A percentile compares a stretch with the other conserved stretches of the same genome.
Conservation (phyloP, 2,329 filamentous ascomycete species). For the Lachnellula subtilissima region DNA sequence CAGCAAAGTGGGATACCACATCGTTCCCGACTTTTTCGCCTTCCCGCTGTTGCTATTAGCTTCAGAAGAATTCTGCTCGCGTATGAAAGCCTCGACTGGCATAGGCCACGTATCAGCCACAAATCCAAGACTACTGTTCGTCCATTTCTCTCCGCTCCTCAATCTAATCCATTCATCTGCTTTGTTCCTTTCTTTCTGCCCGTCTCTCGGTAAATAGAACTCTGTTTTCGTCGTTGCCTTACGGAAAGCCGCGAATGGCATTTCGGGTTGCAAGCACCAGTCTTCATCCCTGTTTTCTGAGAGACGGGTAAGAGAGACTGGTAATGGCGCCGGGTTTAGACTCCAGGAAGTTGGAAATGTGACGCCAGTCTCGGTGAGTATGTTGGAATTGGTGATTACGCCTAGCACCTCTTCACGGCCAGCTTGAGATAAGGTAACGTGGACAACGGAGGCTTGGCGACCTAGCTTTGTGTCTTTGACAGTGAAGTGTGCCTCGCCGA, state of each 20-base stretch:
- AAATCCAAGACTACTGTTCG: conserved; percentile 58
- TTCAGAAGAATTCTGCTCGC: conserved; percentile 28
- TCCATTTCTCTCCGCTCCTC: conserved; percentile 56
- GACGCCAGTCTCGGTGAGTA: conserved; percentile 53
- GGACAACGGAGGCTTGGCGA: conserved; percentile 56
- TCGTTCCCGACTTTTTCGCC: conserved; percentile 17
- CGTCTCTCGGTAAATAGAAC: conserved; percentile 46
- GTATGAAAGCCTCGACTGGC: conserved; percentile 49
- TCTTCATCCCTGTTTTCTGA: conserved; percentile 39
- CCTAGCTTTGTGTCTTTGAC: conserved; percentile 62
- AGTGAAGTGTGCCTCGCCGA: conserved; percentile 50
- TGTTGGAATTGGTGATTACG: conserved; percentile 62
- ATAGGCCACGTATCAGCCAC: conserved; percentile 64
- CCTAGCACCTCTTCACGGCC: conserved; percentile 57
- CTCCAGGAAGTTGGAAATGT: conserved; percentile 50
- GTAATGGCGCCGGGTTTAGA: conserved; percentile 35
- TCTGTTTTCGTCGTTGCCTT: conserved; percentile 42
- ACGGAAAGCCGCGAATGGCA: conserved; percentile 29
- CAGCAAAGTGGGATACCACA: conserved; percentile 52
- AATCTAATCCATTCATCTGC: conserved; percentile 67
- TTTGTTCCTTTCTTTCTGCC: conserved; percentile 35
- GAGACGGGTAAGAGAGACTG: conserved; percentile 39
- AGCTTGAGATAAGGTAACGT: conserved; percentile 53
- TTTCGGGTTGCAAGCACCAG: conserved; percentile 34
- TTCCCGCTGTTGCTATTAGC: conserved; percentile 13